Evolutionary conservation across 2,329 filamentous ascomycete genomes (phyloP), one percentile per base, ranked within the genome.

Genomic region (Eutypella sp.): DNA sequence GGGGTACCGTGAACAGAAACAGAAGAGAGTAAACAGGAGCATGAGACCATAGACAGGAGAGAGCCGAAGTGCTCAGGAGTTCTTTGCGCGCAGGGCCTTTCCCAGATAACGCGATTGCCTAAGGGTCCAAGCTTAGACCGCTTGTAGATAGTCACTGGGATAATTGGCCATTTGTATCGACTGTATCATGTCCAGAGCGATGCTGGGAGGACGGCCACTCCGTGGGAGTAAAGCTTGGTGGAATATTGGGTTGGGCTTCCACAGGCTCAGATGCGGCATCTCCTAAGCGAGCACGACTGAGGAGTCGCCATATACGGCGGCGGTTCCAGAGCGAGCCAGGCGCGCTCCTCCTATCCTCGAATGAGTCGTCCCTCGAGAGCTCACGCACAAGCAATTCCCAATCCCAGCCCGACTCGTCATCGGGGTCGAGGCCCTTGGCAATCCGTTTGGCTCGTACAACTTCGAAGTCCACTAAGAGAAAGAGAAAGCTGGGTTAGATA

Each of bases 361-460:
- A 44, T 6, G 53, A 46, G 11, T 48, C 11, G 0, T 25, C 25
- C 44, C 54, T 52, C 4, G 47, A 52, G 6, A 60, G 48, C 24
- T 54, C 40, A 2, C 57, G 56, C 16, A 51, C 55, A 3, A 58
- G 47, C 3, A 48, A 29, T 44, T 60, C 57, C 57, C 57, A 60
- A 42, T 60, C 57, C 41, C 56, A 50, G 37, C 34, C n/a, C 18
- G 34, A 18, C 34, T 43, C 41, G 6, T 41, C 16, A 9, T 13
- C 6, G 11, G 22, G 19, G 6, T 19, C n/a, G 24, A 8, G 7
- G 9, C 23, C 19, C 18, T 45, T 6, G 7, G 18, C 34, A 6
- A 37, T 11, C 9, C 34, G 34, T 6, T 8, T 9, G 9, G n/a
- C 3, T 37, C 18, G 7, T 19, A 52, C 3, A 2, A 25, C 25